Conservation (phyloP, 2,329 filamentous ascomycete genomes). For the Neopestalotiopsis clavispora region DNA sequence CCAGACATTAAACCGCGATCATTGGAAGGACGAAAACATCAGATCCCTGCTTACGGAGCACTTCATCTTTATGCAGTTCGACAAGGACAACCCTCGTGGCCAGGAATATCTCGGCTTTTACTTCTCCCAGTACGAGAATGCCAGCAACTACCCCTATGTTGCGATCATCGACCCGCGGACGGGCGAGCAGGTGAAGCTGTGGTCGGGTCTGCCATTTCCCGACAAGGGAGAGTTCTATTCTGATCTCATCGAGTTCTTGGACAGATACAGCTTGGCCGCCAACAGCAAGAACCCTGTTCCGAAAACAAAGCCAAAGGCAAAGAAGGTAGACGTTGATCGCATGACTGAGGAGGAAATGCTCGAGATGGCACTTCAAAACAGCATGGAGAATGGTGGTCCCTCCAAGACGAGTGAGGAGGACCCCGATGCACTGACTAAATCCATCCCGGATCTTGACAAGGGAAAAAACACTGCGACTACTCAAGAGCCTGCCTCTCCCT, state of each 20-base stretch:
- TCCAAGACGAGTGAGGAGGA: slow-evolving; percentile 68
- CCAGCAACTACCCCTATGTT: slow-evolving; percentile 94
- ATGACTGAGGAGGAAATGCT: slow-evolving; percentile 99
- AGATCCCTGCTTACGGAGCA: slow-evolving; percentile 84
- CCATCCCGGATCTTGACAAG: slow-evolving; percentile 54
- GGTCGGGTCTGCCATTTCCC: slow-evolving; percentile 85
- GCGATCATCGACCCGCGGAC: slow-evolving; percentile 95
- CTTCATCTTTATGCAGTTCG: slow-evolving; percentile 95
- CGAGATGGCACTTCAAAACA: slow-evolving; percentile 90
- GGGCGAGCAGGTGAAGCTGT: slow-evolving; percentile 95
- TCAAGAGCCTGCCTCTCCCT: slow-evolving; percentile 46
- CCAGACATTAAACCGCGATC: slow-evolving; percentile 89
- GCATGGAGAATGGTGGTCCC: slow-evolving; percentile 62
- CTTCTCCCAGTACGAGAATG: slow-evolving; percentile 77
- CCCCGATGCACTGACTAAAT: slow-evolving; percentile 86
- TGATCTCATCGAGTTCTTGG: slow-evolving; percentile 94
- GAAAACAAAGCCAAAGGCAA: slow-evolving; percentile 73
- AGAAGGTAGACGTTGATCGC: slow-evolving; percentile 76
- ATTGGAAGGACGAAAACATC: slow-evolving; percentile 89
- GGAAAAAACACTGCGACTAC: slow-evolving; percentile 52
- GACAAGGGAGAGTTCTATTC: slow-evolving; percentile 81
- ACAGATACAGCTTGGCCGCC: slow-evolving; percentile 87
- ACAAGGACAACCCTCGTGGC: slow-evolving; percentile 80
- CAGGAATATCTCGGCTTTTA: slow-evolving; percentile 90
- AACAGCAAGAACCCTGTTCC: slow-evolving; percentile 94